phyloP scores from a whole-genome alignment of 2,329 filamentous ascomycete species.

The Setomelanomma holmii region DNA sequence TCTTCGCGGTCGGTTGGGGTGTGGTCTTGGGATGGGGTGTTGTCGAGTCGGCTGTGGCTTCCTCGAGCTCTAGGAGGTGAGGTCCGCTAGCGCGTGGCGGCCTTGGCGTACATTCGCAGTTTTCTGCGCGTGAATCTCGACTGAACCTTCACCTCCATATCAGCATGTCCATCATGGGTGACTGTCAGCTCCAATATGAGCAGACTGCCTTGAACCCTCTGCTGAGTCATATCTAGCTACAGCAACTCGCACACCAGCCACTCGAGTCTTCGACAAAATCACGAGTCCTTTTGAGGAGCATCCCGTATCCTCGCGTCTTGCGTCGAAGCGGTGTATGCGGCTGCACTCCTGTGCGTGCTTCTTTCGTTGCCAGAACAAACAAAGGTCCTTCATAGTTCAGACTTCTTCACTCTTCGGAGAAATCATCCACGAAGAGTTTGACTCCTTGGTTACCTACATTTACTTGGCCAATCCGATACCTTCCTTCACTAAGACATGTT shows the following conservation, averaged over 20 bases:
- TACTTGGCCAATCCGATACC: too few species aligned
- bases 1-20: conserved; percentile 12
- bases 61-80: neutral
- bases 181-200: conserved; percentile 2
- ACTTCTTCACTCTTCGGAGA: conserved; percentile 55
- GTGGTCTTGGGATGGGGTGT: neutral
- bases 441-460: conserved; percentile 63
- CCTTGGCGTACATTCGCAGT: conserved; percentile 20
- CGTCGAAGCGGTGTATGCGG: conserved; percentile 53
- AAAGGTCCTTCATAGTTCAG: conserved; percentile 64
- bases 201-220: neutral
- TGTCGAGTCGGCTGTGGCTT: neutral
- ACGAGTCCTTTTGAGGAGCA: conserved; percentile 58
- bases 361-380: conserved; percentile 56
- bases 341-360: conserved; percentile 47
- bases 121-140: conserved; percentile 10
- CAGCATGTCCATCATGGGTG: neutral
- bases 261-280: conserved; percentile 52
- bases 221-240: neutral
- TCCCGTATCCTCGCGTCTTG: conserved; percentile 57
- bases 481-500: neutral
- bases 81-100: conserved; percentile 17
- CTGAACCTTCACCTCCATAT: neutral
- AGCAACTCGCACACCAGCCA: conserved; percentile 53
- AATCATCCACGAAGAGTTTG: conserved; percentile 55